These are phyloP conservation scores for Lipomyces sp. DNA, from an alignment of 805 yeast species.

Conservation along the genomic window DNA sequence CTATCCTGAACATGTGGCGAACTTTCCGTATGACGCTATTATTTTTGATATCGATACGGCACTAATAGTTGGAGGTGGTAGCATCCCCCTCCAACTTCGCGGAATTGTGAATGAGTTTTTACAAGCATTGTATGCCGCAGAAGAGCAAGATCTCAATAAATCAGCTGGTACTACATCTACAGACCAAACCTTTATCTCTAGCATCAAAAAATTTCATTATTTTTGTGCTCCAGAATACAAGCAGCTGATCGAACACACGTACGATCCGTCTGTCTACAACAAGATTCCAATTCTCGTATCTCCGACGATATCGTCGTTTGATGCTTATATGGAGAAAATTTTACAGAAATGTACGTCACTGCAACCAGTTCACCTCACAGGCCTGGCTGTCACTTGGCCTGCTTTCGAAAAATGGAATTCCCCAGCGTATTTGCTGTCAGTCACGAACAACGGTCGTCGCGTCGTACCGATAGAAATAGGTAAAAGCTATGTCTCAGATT, in stretches of 20 bases:
- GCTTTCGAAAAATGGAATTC: slow-evolving; percentile 38
- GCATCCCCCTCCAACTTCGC: slow-evolving; percentile 11
- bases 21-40: not conserved
- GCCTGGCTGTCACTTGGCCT: slow-evolving; percentile 33
- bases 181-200: not conserved
- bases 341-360: not conserved
- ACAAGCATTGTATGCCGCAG: not conserved
- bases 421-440: slow-evolving; percentile 31
- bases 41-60: slow-evolving; percentile 24
- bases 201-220: not conserved
- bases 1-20: not conserved
- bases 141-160: not conserved
- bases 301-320: not conserved
- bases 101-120: slow-evolving; percentile 8
- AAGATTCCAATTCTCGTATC: not conserved
- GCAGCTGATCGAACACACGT: not conserved
- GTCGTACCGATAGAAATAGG: slow-evolving; percentile 42
- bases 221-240: slow-evolving; percentile 12
- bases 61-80: slow-evolving; percentile 20
- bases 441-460: slow-evolving; percentile 33
- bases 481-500: slow-evolving; percentile 29
- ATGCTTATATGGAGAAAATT: not conserved
- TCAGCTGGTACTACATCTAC: not conserved
- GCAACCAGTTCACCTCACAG: slow-evolving; percentile 17
- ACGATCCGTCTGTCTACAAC: not conserved